Percentiles rank a stretch among this genome's conserved stretches.
These are phyloP conservation scores for Camellia oleifera DNA, from an alignment of 179 eudicot species.

Conservation along the genomic window DNA sequence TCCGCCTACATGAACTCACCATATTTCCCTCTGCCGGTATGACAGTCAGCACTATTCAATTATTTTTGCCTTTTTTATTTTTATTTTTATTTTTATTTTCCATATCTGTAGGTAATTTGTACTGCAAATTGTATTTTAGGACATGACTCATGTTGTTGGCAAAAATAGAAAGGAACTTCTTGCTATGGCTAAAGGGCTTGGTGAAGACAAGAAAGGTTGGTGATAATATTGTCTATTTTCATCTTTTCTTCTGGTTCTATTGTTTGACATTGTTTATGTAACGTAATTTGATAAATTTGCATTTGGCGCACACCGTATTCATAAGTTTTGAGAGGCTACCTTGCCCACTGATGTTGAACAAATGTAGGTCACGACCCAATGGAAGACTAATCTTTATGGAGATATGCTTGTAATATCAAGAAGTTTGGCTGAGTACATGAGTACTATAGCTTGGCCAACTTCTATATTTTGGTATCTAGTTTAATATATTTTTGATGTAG, in stretches of 20 bases:
- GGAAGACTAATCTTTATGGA: not conserved
- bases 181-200: slow-evolving; percentile 69
- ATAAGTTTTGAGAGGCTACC: not conserved
- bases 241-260: slow-evolving; percentile 6
- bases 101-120: not conserved
- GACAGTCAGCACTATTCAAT: slow-evolving; percentile 9
- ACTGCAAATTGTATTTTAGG: slow-evolving; percentile 31
- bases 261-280: not conserved
- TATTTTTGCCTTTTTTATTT: slow-evolving; percentile 4
- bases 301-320: not conserved
- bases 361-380: not conserved
- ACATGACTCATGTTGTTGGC: slow-evolving; percentile 65
- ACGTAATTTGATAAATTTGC: not conserved
- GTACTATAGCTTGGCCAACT: not conserved
- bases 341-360: not conserved
- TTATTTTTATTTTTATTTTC: slow-evolving; percentile 8
- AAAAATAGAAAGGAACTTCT: slow-evolving; percentile 67
- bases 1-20: slow-evolving; percentile 58
- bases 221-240: not conserved
- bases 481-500: too few relatives aligned
- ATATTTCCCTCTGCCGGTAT: slow-evolving; percentile 69
- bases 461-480: not conserved
- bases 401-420: not conserved
- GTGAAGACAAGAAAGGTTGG: slow-evolving; percentile 56
- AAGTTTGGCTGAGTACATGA: not conserved